Conservation (phyloP, 495 filamentous ascomycete genomes). For the Aspergillus cavernicola region DNA sequence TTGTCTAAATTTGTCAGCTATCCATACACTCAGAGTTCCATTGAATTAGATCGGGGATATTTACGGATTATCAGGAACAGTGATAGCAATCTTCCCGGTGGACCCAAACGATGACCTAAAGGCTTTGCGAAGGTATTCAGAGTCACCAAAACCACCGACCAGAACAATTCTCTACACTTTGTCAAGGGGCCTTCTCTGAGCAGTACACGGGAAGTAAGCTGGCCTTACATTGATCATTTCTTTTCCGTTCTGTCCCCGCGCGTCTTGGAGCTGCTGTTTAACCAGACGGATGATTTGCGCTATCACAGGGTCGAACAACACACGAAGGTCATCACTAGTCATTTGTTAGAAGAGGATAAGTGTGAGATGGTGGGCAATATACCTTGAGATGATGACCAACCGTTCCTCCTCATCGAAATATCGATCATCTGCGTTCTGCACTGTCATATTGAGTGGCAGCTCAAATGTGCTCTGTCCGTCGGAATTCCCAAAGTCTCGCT, state of each 20-base stretch:
- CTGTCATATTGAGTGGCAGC: slow-evolving; percentile 6
- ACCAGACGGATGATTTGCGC: slow-evolving; percentile 53
- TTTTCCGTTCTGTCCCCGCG: background rate
- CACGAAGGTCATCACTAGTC: slow-evolving; percentile 32
- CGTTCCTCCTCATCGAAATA: slow-evolving; percentile 11
- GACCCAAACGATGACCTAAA: slow-evolving; percentile 37
- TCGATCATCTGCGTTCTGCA: background rate
- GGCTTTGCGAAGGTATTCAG: slow-evolving; percentile 49
- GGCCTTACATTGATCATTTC: slow-evolving; percentile 10
- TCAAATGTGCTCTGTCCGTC: slow-evolving; percentile 8
- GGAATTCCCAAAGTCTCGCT: slow-evolving; percentile 18
- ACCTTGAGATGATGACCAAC: slow-evolving; percentile 5
- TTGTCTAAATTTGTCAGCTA: background rate
- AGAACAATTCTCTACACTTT: slow-evolving; percentile 50
- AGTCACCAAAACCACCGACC: slow-evolving; percentile 67
- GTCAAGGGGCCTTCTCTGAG: slow-evolving; percentile 20
- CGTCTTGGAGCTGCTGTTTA: slow-evolving; percentile 33
- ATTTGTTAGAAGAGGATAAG: too few relatives aligned
- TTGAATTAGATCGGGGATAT: background rate
- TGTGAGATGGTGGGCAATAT: too few relatives aligned
- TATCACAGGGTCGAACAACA: slow-evolving; percentile 54
- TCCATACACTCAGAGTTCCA: background rate
- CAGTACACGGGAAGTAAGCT: slow-evolving; percentile 15
- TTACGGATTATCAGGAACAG: slow-evolving; percentile 7
- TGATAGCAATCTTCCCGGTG: slow-evolving; percentile 17